Evolutionary conservation across 2,329 filamentous ascomycete species (phyloP).

Genomic region (Exserohilum rostratum): DNA sequence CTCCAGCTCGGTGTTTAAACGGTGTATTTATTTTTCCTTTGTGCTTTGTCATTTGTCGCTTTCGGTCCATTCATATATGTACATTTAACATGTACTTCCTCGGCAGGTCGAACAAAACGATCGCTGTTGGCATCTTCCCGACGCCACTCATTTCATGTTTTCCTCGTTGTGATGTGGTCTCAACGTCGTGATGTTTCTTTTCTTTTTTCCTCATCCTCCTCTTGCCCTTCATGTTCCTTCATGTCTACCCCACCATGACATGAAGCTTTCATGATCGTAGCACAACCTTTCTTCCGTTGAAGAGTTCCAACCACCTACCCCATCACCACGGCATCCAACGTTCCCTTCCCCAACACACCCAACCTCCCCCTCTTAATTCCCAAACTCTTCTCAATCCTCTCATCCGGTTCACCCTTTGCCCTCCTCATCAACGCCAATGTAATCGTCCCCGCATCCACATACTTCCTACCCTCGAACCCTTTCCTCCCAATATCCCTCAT

Average conservation of each 20-base stretch:
- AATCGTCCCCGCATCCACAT: conserved; percentile 53
- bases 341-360: conserved; percentile 31
- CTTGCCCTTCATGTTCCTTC: neutral
- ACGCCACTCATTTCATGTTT: neutral
- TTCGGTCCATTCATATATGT: conserved; percentile 25
- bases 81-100: conserved; percentile 19
- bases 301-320: conserved; percentile 9
- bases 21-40: neutral
- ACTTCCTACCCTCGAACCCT: conserved; percentile 51
- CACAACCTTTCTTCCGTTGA: too few species aligned
- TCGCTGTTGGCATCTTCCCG: conserved; percentile 7
- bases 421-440: conserved; percentile 45
- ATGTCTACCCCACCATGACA: neutral
- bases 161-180: neutral
- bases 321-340: conserved; percentile 31
- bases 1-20: conserved; percentile 12
- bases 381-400: conserved; percentile 40
- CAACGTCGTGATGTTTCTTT: neutral
- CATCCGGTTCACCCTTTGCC: conserved; percentile 35
- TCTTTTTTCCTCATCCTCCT: neutral
- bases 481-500: conserved; percentile 52
- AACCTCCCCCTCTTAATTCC: conserved; percentile 44
- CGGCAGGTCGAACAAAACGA: conserved; percentile 19
- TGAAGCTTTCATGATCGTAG: too few species aligned
- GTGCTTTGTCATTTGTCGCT: conserved; percentile 6